A percentile compares a stretch with the other conserved stretches of the same genome.
These are phyloP conservation scores for Tothia fuscella DNA, from an alignment of 2,329 filamentous ascomycete genomes.

Conservation along the genomic window DNA sequence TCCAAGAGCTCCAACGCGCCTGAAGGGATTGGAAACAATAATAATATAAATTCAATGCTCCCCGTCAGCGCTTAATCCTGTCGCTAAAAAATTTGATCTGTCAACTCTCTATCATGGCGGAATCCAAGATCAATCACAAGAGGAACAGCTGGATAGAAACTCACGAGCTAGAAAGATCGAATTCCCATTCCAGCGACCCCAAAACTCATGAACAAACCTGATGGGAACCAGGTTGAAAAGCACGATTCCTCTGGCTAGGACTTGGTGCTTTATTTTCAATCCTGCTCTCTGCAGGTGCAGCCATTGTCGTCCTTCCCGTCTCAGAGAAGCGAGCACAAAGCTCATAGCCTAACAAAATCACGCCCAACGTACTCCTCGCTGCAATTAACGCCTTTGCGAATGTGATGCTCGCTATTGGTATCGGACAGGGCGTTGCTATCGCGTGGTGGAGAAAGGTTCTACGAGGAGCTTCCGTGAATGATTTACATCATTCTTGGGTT, in stretches of 20 bases:
- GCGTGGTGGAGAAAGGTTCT: slow-evolving; percentile 18
- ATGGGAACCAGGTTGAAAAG: not conserved
- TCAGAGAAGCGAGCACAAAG: not conserved
- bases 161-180: too few relatives aligned
- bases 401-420: slow-evolving; percentile 16
- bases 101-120: too few relatives aligned
- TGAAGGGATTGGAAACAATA: too few relatives aligned
- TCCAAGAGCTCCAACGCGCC: too few relatives aligned
- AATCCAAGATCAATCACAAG: too few relatives aligned
- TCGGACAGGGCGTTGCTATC: slow-evolving; percentile 18
- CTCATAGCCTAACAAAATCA: slow-evolving; percentile 9
- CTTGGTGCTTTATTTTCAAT: not conserved
- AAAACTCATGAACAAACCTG: not conserved
- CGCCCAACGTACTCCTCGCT: slow-evolving; percentile 16
- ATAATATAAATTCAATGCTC: too few relatives aligned
- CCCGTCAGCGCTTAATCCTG: too few relatives aligned
- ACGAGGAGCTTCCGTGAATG: slow-evolving; percentile 15
- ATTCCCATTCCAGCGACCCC: too few relatives aligned
- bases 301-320: not conserved
- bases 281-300: not conserved
- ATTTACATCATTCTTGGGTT: slow-evolving; percentile 16
- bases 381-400: slow-evolving; percentile 15
- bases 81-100: too few relatives aligned
- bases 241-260: not conserved
- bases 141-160: too few relatives aligned